These are phyloP conservation scores for Populus alba DNA, from an alignment of 345 rosid genomes.

Conservation along the genomic window DNA sequence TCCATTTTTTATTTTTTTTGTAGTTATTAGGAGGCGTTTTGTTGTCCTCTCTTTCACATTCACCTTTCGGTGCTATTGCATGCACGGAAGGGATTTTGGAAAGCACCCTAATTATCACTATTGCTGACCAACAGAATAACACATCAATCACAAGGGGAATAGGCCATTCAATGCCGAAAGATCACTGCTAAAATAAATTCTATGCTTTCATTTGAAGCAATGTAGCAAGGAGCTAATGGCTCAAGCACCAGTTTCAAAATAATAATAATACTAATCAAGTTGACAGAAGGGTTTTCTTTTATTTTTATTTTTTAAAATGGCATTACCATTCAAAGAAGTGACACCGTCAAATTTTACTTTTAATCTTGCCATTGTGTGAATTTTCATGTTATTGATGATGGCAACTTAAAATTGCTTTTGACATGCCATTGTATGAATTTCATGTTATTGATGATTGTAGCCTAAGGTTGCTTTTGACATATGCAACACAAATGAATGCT, in stretches of 20 bases:
- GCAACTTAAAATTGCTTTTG: neutral
- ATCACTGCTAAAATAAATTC: neutral
- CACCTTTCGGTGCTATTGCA: neutral
- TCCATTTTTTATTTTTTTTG: neutral
- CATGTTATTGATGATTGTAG: neutral
- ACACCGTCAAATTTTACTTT: neutral
- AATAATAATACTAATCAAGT: neutral
- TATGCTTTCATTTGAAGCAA: constrained; percentile 3
- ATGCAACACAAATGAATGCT: neutral
- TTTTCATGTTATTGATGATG: neutral
- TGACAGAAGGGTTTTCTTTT: neutral
- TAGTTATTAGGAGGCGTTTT: neutral
- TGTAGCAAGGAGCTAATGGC: neutral
- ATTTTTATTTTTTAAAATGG: neutral
- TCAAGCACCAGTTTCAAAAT: neutral
- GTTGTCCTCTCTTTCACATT: neutral
- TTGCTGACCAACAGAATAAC: neutral
- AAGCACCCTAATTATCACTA: neutral
- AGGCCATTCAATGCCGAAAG: neutral
- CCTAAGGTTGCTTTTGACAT: neutral
- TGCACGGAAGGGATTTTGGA: neutral
- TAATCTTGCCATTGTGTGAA: neutral
- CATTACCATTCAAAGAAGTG: neutral
- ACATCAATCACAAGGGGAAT: neutral
- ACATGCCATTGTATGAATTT: neutral